Base-by-base conservation (phyloP, 352 stramenopile genomes). In the Phytopythium boreale region DNA sequence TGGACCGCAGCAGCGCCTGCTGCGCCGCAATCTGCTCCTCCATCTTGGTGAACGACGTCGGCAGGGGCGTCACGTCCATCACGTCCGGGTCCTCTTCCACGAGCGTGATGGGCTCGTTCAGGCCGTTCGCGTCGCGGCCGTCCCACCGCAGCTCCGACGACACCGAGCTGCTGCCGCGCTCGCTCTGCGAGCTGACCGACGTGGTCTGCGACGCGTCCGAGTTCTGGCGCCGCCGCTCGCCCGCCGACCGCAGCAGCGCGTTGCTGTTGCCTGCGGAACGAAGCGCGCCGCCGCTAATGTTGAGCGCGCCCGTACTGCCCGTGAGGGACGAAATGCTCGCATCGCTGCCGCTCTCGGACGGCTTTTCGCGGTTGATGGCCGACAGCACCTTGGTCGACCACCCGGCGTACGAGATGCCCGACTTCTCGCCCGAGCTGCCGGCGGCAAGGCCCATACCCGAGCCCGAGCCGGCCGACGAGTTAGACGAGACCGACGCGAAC, bases 21-120 rank as follows among this genome's bases (percentile, higher is more conserved):
- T 92, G 84, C 9, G 75, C 81, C 1, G 84, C 84, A 58, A 92
- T 92, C 62, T 85, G 82, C 64, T 92, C 78, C 66, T 92, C 81
- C 84, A 92, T 89, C 62, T 86, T 87, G 9, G 72, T 75, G 55
- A 92, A 92, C 9, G 76, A 82, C 49, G 69, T 85, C 15, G 81
- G 83, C 43, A 92, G 70, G n/a, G 83, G 73, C 22, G 73, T 76
- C 47, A 87, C 73, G 31, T 82, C 68, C n/a, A 82, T 70, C 47
- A 53, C 47, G 24, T 53, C 47, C 19, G 80, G 72, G 46, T 81
- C 76, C 8, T 71, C 57, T 10, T 85, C 75, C 14, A 84, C 58
- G 51, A 86, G 36, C 29, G 78, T 63, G 27, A 77, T 65, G 11
- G 58, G 57, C 29, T 76, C 63, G 12, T 22, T 62, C 50, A 66